These are phyloP conservation scores for Ceratobasidium theobromae DNA, from an alignment of 1,284 basidiomycete species.

Conservation along the genomic window DNA sequence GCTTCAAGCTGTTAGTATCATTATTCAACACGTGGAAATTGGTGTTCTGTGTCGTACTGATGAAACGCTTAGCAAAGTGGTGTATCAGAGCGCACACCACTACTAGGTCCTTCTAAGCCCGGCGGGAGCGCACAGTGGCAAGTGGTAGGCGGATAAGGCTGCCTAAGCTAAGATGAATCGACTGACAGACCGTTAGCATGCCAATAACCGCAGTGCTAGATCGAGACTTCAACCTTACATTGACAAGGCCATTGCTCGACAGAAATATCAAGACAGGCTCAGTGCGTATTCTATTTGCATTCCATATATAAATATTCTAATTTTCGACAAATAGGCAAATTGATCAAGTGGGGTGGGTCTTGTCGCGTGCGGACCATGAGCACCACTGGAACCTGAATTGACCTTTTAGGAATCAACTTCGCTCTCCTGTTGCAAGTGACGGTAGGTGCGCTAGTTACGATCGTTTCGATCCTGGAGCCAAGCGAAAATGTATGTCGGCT, in stretches of 20 bases:
- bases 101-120: not conserved
- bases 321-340: no score
- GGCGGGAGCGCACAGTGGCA: not conserved
- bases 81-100: not conserved
- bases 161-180: no score
- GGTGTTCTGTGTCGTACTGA: no score
- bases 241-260: slow-evolving; percentile 13
- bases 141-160: no score
- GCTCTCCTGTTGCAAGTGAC: slow-evolving; percentile 14
- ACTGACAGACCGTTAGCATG: not conserved
- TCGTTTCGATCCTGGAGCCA: slow-evolving; percentile 3
- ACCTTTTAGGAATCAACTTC: slow-evolving; percentile 17
- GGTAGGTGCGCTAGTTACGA: slow-evolving; percentile 8
- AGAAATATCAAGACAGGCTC: slow-evolving; percentile 22
- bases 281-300: slow-evolving; percentile 1
- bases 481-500: slow-evolving; percentile 3
- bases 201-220: slow-evolving; percentile 15
- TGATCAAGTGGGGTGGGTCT: slow-evolving; percentile 9
- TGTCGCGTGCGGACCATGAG: not conserved
- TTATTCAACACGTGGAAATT: no score
- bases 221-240: slow-evolving; percentile 22
- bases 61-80: not conserved
- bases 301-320: no score
- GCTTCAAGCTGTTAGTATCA: no score
- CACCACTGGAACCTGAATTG: not conserved